Base-by-base conservation (phyloP, 2,329 filamentous ascomycete species). In the Penicillium oxalicum region DNA sequence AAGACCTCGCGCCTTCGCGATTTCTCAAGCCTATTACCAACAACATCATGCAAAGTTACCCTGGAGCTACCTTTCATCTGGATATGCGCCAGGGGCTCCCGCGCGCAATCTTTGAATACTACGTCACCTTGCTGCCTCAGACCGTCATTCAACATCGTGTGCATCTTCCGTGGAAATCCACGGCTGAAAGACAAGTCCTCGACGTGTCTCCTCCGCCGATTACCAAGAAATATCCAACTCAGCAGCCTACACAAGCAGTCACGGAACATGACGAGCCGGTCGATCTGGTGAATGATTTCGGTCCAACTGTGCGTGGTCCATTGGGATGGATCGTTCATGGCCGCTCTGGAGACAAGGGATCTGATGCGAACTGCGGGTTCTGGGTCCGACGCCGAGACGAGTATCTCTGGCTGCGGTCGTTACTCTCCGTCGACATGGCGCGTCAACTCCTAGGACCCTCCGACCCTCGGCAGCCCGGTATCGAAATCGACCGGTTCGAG, bases 311-410 rank as follows among this genome's bases (percentile, higher is more conserved):
- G 24, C 55, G 55, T 5, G 63, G 54, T 3, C 63, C 58, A 0
- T 46, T 72, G 6, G 69, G 68, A 12, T 64, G 57, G 50, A 55
- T 72, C 3, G 68, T 67, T 2, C 65, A 65, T 18, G 69, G 60
- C 4, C 63, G 69, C 3, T 70, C 65, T 2, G 70, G 70, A 0
- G 74, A 77, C 44, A 77, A 77, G 49, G 72, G 67, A 0, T 64
- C 67, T 0, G 70, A 77, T 53, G 66, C 64, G 29, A 77, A 76
- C 42, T 64, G 74, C 4, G 74, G 74, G 0, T 69, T 77, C 51
- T 80, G 74, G 45, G 69, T 72, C 3, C 64, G 67, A 1, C 54
- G 62, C 33, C 55, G 57, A 0, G 69, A 74, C 28, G 73, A 77
- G 54, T 77, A 66, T 52, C 57, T 69, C 0, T 75, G 72, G 70